Base-by-base conservation (phyloP, 2,329 filamentous ascomycete species). In the Xylariomycetidae sp. region DNA sequence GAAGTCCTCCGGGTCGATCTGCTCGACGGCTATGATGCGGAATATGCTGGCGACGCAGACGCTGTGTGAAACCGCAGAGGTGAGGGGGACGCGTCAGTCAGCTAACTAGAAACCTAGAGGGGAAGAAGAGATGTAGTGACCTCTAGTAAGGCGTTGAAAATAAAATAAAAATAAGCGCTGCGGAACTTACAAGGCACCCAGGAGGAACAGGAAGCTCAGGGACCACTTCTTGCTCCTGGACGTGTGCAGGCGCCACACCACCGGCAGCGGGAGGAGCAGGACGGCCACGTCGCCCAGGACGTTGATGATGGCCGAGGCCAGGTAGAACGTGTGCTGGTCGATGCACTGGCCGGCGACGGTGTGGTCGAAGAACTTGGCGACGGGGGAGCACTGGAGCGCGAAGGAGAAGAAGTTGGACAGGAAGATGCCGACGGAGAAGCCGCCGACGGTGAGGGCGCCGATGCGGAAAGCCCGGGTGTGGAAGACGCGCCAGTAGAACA, bases 401-500 rank as follows among this genome's bases (percentile, higher is more conserved):
- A 48, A 53, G 19, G 27, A 39, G 26, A 53, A 50, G 31, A 51
- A 43, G 28, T 53, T 52, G 12, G 42, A 42, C 12, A 52, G 16
- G 18, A 51, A 49, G 3, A 53, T 50, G 10, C 41, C 38, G 8
- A 41, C 35, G 6, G 50, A 51, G 18, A 53, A 40, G 8, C 39
- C 33, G 14, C 39, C 38, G 27, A 53, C 48, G 7, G 36, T 23
- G n/a, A 51, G 34, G 8, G 48, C 50, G 15, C 38, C 42, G 7
- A 45, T 23, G 12, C 50, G 46, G 29, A 53, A 53, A 17, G 34
- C 34, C 8, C 31, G 31, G 8, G 46, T 50, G 20, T 47, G 41
- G 25, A 50, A 53, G 5, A 52, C 42, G 3, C 51, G 40, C 51
- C 51, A 54, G 41, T 54, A 54, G 38, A 52, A 54, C 3, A 54